Evolutionary conservation across 371 early-diverging fungal species (phyloP), one percentile per base, ranked within the genome.

Genomic region (Actinomucor elegans): DNA sequence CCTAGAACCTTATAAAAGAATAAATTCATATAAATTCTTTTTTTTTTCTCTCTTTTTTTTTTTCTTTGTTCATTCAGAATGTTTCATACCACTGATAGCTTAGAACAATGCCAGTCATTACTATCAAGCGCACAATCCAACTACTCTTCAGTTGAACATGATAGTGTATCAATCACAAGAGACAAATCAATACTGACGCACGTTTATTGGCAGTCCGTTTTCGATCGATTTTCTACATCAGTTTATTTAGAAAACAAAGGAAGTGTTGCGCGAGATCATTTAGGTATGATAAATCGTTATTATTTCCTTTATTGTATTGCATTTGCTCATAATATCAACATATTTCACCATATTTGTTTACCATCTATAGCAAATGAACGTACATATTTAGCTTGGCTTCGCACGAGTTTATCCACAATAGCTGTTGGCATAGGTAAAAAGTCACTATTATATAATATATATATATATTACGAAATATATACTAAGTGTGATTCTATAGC

Each of bases 351-450:
- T 45, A 21, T 48, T 47, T 55, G 12, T 48, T 47, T 47, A 18
- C 48, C 20, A 27, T 26, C 15, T 44, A 48, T 33, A 84, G 88
- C 92, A 29, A 91, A 91, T 55, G 92, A 91, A 58, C 75, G 92
- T 45, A 91, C 92, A 9, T 91, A 80, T 51, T 77, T 91, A 5
- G 89, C 90, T 2, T 91, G 90, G 89, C 58, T 91, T 26, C 77
- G 92, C 20, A 85, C 92, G 1, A 89, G 89, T 27, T 57, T 90
- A 40, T 84, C 90, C 0, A 68, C 87, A 28, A 85, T 89, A 23
- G 88, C 90, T 6, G 87, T 89, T 5, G 92, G 92, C 21, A 85
- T 91, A 36, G 81, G 79, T 75, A 67, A 64, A 27, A 5, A 21
- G 23, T 33, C 18, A 20, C 15, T 20, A 21, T 40, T 40, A 23